Conservation (phyloP, 192 early-diverging fungal genomes). For the Lobosporangium transversale region DNA sequence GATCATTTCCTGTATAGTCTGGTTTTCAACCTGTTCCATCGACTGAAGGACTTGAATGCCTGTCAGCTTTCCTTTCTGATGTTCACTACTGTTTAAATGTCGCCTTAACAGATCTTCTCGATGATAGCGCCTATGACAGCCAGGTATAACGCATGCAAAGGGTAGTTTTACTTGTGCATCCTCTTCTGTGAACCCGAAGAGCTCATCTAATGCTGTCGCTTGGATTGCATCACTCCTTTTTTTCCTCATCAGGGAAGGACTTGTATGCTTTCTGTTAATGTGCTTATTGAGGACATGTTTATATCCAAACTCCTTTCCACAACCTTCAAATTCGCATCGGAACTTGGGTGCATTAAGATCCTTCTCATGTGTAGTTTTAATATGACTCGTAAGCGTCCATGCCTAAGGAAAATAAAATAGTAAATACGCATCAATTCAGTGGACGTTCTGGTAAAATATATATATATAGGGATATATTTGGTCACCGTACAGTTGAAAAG, state of each 20-base stretch:
- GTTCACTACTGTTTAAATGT: constrained; percentile 18
- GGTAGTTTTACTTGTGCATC: constrained; percentile 15
- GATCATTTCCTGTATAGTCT: constrained; percentile 51
- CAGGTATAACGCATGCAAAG: constrained; percentile 21
- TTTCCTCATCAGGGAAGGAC: constrained; percentile 10
- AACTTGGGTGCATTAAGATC: constrained; percentile 6
- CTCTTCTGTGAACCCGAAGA: constrained; percentile 24
- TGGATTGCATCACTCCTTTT: constrained; percentile 22
- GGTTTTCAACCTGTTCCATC: constrained; percentile 51
- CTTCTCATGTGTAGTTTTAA: constrained; percentile 24
- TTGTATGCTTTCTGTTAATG: constrained; percentile 6
- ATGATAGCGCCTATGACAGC: constrained; percentile 12
- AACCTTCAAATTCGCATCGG: constrained; percentile 48
- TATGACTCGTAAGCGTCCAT: constrained; percentile 42
- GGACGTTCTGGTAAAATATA: no score
- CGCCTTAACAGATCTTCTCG: constrained; percentile 15
- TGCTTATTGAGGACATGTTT: constrained; percentile 37
- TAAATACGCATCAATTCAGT: not conserved
- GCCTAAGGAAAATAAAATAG: constrained; percentile 11
- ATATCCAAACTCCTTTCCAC: constrained; percentile 37
- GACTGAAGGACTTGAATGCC: constrained; percentile 14
- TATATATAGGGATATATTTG: no score
- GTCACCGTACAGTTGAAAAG: constrained; percentile 44
- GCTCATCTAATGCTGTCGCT: constrained; percentile 1
- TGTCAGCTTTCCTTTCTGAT: constrained; percentile 6